Conservation (phyloP, 257 asterid genomes). For the Eucommia ulmoides region DNA sequence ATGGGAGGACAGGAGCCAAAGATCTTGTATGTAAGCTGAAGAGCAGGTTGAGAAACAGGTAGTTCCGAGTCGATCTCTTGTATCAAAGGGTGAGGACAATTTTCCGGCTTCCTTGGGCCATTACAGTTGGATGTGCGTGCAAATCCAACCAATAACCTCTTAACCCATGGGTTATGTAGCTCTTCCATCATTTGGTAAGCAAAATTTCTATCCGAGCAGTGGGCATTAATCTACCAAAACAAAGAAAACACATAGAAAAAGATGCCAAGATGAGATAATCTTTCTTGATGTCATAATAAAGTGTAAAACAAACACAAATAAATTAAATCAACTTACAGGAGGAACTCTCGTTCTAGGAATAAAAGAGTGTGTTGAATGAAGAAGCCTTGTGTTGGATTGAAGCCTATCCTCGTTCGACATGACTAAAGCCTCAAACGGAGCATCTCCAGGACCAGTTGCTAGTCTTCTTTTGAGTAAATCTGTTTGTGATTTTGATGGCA, state of each 20-base stretch:
- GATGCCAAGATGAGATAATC: neutral
- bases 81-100: constrained; percentile 49
- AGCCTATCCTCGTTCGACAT: constrained; percentile 67
- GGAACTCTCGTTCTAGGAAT: constrained; percentile 94
- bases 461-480: constrained; percentile 32
- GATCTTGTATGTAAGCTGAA: constrained; percentile 72
- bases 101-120: constrained; percentile 78
- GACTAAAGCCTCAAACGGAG: constrained; percentile 82
- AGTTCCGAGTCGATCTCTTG: constrained; percentile 87
- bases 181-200: constrained; percentile 78
- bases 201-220: constrained; percentile 83
- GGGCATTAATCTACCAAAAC: constrained; percentile 48
- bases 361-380: constrained; percentile 80
- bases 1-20: constrained; percentile 97
- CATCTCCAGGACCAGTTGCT: constrained; percentile 61
- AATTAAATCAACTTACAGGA: constrained; percentile 49
- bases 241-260: constrained; percentile 7
- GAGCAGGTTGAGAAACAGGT: constrained; percentile 74
- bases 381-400: constrained; percentile 49
- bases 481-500: constrained; percentile 51
- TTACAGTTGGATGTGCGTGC: constrained; percentile 85
- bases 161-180: constrained; percentile 90
- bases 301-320: constrained; percentile 3
- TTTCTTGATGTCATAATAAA: neutral
- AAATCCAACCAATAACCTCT: constrained; percentile 80